phyloP scores from a whole-genome alignment of 2,329 filamentous ascomycete species.

The Capronia coronata region DNA sequence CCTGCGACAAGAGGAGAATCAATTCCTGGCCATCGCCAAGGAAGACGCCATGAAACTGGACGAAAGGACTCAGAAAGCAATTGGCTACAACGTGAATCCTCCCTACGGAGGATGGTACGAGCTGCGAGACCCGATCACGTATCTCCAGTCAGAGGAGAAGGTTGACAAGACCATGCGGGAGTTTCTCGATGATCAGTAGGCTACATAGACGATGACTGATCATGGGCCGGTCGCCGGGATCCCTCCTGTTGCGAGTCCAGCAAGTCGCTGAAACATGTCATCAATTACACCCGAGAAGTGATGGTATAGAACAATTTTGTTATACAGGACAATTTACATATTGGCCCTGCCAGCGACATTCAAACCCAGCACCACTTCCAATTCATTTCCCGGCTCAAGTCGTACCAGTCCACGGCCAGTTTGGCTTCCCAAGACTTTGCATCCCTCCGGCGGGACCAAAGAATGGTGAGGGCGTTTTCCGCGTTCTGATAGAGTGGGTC shows the following conservation, averaged over 20 bases:
- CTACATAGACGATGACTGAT: no score
- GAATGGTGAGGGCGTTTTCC: not conserved
- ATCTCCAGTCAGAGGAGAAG: not conserved
- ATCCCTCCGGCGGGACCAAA: not conserved
- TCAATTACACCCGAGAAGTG: no score
- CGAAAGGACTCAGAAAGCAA: constrained; percentile 18
- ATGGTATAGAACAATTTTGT: no score
- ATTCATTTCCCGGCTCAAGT: not conserved
- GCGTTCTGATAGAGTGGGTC: not conserved
- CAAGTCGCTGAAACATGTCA: no score
- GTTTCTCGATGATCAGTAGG: not conserved
- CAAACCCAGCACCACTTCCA: constrained; percentile 1
- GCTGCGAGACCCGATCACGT: not conserved
- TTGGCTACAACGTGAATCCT: constrained; percentile 24
- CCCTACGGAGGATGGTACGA: constrained; percentile 13
- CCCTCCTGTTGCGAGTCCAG: no score
- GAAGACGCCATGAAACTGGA: constrained; percentile 18
- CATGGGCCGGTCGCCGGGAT: no score
- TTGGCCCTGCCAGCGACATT: no score
- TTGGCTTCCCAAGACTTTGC: not conserved
- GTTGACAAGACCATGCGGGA: constrained; percentile 1
- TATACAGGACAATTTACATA: no score
- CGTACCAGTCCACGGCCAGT: not conserved
- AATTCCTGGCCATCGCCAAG: constrained; percentile 24
- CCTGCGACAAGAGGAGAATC: constrained; percentile 26